Percentiles rank a stretch among this genome's conserved stretches.
Conservation (phyloP, 768 basidiomycete genomes). For the Agrocybe praecox region DNA sequence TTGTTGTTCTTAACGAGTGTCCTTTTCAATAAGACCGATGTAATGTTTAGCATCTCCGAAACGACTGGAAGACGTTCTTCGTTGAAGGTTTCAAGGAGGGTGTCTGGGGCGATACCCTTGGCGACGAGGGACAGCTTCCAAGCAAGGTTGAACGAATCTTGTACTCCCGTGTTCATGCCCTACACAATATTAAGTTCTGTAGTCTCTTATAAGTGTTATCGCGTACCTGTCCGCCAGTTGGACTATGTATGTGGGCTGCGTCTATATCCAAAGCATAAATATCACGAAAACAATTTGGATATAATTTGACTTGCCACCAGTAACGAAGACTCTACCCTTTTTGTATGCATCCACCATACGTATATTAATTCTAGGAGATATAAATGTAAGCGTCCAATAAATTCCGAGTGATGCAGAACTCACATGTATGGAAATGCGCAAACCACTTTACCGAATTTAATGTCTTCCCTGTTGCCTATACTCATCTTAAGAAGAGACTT, state of each 20-base stretch:
- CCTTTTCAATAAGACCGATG: constrained; percentile 21
- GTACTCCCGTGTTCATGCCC: constrained; percentile 34
- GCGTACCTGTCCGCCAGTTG: constrained; percentile 28
- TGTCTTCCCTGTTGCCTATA: constrained; percentile 25
- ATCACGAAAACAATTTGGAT: no score
- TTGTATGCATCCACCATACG: constrained; percentile 45
- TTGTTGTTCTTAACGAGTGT: constrained; percentile 6
- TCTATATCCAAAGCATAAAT: neutral
- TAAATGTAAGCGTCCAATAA: neutral
- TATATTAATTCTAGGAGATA: constrained; percentile 1
- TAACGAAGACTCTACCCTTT: constrained; percentile 42
- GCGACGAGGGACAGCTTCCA: constrained; percentile 39
- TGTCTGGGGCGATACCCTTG: constrained; percentile 25
- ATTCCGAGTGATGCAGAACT: neutral
- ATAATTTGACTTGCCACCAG: constrained; percentile 36
- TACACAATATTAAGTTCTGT: neutral
- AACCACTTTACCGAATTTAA: constrained; percentile 31
- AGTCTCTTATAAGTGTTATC: neutral
- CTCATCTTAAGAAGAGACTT: constrained; percentile 10
- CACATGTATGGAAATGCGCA: constrained; percentile 19
- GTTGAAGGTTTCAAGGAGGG: constrained; percentile 32
- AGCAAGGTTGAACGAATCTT: constrained; percentile 37
- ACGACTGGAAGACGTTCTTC: constrained; percentile 39
- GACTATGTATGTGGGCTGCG: constrained; percentile 37
- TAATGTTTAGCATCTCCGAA: constrained; percentile 34